phyloP scores from a whole-genome alignment of 306 rosid genomes.

The Crataegus laevigata region DNA sequence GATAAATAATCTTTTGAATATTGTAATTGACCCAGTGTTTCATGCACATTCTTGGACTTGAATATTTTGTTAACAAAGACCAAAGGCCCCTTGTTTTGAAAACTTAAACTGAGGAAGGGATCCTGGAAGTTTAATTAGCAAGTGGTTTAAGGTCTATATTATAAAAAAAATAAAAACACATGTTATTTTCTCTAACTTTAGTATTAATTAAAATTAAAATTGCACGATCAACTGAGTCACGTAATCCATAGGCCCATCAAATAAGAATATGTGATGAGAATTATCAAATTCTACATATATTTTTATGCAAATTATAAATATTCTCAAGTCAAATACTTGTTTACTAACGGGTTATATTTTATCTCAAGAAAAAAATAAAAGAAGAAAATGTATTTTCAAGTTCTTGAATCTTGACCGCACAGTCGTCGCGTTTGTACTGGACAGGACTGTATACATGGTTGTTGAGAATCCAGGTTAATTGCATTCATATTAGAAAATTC shows the following conservation, averaged over 20 bases:
- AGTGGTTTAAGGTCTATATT: background rate
- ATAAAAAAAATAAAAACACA: background rate
- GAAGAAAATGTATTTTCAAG: background rate
- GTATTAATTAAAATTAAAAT: background rate
- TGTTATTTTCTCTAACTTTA: background rate
- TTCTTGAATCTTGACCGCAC: background rate
- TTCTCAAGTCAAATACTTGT: background rate
- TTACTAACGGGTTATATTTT: background rate
- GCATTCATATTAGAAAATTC: background rate
- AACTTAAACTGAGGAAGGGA: background rate
- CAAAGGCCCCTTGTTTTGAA: background rate
- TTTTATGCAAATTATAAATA: background rate
- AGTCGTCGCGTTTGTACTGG: background rate
- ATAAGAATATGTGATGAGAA: background rate
- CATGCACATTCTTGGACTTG: background rate
- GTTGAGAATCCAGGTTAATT: background rate
- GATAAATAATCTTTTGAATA: background rate
- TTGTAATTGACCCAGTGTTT: conserved; percentile 7
- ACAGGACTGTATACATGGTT: background rate
- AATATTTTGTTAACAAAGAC: background rate
- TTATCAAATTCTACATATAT: background rate
- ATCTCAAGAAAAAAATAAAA: background rate
- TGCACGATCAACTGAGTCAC: background rate
- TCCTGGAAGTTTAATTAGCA: background rate
- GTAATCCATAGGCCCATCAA: background rate